These are phyloP conservation scores for Penicillium brasilianum DNA, from an alignment of 2,329 filamentous ascomycete genomes.

Conservation along the genomic window DNA sequence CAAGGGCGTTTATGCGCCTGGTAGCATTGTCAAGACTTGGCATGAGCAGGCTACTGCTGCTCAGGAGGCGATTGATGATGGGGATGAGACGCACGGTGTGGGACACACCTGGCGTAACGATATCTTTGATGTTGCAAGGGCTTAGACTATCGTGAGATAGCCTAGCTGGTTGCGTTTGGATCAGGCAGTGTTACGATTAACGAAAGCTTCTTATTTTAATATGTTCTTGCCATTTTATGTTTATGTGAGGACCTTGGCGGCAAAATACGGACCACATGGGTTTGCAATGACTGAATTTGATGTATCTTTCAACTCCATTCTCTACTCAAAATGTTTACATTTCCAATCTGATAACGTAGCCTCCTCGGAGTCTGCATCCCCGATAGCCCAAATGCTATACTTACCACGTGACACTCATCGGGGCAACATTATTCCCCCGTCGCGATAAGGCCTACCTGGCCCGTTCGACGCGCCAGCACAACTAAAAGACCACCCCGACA, in stretches of 20 bases:
- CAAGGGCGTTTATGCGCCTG: conserved; percentile 82
- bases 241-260: conserved; percentile 7
- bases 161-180: background rate
- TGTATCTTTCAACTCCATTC: background rate
- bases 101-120: conserved; percentile 74
- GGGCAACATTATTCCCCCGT: conserved; percentile 29
- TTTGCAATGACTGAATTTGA: background rate
- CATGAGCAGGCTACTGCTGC: conserved; percentile 75
- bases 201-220: background rate
- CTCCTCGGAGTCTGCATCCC: too few species aligned
- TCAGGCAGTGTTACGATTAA: background rate
- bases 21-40: conserved; percentile 89
- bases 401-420: conserved; percentile 27
- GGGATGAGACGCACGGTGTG: conserved; percentile 62
- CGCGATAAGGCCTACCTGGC: conserved; percentile 29
- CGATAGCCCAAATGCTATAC: background rate
- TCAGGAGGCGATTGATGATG: conserved; percentile 73
- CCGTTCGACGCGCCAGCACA: conserved; percentile 17
- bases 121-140: conserved; percentile 66
- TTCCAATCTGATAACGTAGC: too few species aligned
- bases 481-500: background rate
- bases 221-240: background rate
- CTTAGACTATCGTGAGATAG: background rate
- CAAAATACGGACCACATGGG: background rate
- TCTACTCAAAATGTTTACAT: background rate